Percentiles rank a stretch among this genome's conserved stretches.
These are phyloP conservation scores for Castanopsis chinensis DNA, from an alignment of 306 rosid species.

Conservation along the genomic window DNA sequence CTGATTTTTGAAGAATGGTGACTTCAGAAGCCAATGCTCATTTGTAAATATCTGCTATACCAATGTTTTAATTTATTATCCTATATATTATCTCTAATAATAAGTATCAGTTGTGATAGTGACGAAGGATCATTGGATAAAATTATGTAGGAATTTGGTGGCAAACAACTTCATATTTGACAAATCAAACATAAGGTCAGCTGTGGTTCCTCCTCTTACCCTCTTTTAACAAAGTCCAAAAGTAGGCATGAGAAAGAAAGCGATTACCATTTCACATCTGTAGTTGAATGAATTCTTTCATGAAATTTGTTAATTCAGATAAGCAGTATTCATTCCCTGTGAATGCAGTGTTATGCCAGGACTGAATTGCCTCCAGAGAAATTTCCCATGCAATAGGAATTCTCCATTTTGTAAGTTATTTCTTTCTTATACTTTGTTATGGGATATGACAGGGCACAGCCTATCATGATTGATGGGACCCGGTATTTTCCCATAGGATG, in stretches of 20 bases:
- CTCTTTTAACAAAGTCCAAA: neutral
- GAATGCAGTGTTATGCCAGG: conserved; percentile 60
- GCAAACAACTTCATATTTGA: conserved; percentile 28
- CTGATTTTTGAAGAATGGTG: no score
- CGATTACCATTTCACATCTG: neutral
- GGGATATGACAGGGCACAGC: neutral
- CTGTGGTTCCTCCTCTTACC: neutral
- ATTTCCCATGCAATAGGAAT: conserved; percentile 65
- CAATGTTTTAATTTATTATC: neutral
- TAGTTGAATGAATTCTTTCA: neutral
- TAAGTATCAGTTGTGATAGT: neutral
- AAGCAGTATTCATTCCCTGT: neutral
- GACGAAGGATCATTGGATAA: neutral
- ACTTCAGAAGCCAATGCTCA: no score
- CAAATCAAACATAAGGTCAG: conserved; percentile 18
- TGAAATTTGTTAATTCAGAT: neutral
- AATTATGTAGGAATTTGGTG: conserved; percentile 26
- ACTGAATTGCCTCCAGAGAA: conserved; percentile 64
- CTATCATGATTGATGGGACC: no score
- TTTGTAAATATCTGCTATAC: neutral
- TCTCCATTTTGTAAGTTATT: conserved; percentile 50
- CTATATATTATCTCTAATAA: neutral
- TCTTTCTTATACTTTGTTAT: neutral
- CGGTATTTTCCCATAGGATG: neutral
- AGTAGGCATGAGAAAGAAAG: neutral